Percentiles rank a stretch among this genome's conserved stretches.
Evolutionary conservation across 2,329 filamentous ascomycete genomes (phyloP).

Genomic region (Colletotrichum incanum): DNA sequence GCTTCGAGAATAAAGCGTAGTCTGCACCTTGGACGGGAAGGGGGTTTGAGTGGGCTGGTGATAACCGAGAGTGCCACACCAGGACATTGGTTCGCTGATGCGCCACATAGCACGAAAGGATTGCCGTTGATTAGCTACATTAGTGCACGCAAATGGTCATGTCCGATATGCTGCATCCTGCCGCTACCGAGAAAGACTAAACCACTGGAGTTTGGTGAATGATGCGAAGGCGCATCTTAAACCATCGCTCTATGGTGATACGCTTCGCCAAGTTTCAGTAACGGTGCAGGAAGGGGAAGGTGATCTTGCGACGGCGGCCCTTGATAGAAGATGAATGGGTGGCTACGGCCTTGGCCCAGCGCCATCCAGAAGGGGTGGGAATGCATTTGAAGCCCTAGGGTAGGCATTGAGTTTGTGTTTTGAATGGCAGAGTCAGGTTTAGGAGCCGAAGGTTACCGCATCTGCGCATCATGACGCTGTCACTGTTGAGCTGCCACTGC

Average conservation of each 20-base stretch:
- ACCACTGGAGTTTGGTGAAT: background rate
- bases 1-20: slow-evolving; percentile 38
- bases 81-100: slow-evolving; percentile 19
- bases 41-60: slow-evolving; percentile 5
- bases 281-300: slow-evolving; percentile 14
- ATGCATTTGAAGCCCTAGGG: background rate
- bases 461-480: slow-evolving; percentile 1
- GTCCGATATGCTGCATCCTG: background rate
- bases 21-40: slow-evolving; percentile 23
- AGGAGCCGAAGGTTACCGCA: slow-evolving; percentile 13
- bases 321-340: background rate
- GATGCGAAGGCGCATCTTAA: background rate
- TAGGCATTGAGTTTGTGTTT: background rate
- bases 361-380: background rate
- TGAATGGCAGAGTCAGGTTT: slow-evolving; percentile 3
- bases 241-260: background rate
- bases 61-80: slow-evolving; percentile 31
- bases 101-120: background rate
- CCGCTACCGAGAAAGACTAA: background rate
- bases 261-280: background rate
- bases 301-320: background rate
- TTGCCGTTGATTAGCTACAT: slow-evolving; percentile 16
- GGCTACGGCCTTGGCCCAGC: slow-evolving; percentile 26
- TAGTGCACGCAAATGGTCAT: background rate
- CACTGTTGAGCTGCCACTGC: no score